Base-by-base conservation (phyloP, 805 yeast genomes). In the Spathaspora arborariae region DNA sequence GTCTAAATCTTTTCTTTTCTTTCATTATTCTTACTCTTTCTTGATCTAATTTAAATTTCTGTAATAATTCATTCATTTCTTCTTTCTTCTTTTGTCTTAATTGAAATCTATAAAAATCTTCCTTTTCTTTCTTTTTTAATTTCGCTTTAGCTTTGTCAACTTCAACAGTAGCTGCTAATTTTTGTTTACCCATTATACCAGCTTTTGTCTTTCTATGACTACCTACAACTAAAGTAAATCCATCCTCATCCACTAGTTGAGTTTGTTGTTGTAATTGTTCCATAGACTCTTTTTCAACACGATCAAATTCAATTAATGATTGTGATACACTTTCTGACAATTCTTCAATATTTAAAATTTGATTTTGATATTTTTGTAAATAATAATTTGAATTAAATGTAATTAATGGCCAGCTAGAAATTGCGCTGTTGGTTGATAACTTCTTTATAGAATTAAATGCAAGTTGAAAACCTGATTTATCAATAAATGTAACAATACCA, bases 81-180 rank as follows among this genome's bases (percentile, higher is more conserved):
- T 78, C 80, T 74, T 94, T 94, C 78, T 91, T 92, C 59, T 81
- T 79, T 64, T 94, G 96, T 67, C 99, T 83, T 55, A 94, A 80
- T 72, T 94, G 99, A 80, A 91, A 94, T 58, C 96, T 78, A 74
- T 94, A 94, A 74, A 94, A 94, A 68, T 95, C 98, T 54, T 79
- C 76, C 72, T 91, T 88, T 57, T 88, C 91, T 60, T 82, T 82
- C 65, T 78, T 81, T 65, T 84, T 82, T 68, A 77, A 72, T 64
- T 79, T 85, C 45, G 73, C 67, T 49, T 68, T 64, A 13, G 70
- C 66, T 46, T 66, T 71, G 2, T 62, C 70, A 46, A 56, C 57
- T 52, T 59, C 70, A 13, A 62, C 65, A 27, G 69, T 67, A 20
- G 67, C 64, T 3, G 76, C 70, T 24, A 60, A 54, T 52, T 70